Conservation (phyloP, 352 stramenopile species). For the Globisporangium nagaii region DNA sequence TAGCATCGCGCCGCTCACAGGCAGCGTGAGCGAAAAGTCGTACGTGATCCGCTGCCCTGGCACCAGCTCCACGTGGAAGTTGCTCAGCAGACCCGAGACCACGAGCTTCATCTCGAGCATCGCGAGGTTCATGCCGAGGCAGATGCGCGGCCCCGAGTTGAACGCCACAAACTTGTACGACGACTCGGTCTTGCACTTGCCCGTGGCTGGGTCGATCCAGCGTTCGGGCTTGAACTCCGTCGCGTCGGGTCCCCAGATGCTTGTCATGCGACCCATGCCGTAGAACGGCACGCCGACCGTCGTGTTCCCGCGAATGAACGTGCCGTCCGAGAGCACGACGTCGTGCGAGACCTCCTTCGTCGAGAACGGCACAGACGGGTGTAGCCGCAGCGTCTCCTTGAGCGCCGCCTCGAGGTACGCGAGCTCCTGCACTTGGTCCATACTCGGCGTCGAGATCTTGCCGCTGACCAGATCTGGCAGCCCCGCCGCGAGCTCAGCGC, state of each 20-base stretch:
- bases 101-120: conserved; percentile 85
- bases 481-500: conserved; percentile 29
- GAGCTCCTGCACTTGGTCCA: conserved; percentile 16
- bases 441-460: background rate
- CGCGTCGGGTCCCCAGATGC: conserved; percentile 62
- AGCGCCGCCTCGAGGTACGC: conserved; percentile 18
- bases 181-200: conserved; percentile 27
- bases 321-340: conserved; percentile 57
- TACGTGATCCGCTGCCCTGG: conserved; percentile 32
- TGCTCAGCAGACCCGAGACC: conserved; percentile 42
- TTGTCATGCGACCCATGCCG: conserved; percentile 39
- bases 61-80: conserved; percentile 44
- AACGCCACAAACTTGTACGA: conserved; percentile 70
- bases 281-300: conserved; percentile 42
- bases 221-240: conserved; percentile 58
- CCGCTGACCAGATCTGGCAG: conserved; percentile 15
- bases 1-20: conserved; percentile 23
- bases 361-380: conserved; percentile 41
- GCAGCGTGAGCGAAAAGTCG: conserved; percentile 44
- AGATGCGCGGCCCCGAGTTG: conserved; percentile 59
- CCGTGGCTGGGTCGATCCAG: conserved; percentile 41
- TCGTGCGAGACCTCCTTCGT: conserved; percentile 29
- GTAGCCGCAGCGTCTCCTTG: conserved; percentile 48
- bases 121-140: conserved; percentile 68
- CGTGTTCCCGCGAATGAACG: conserved; percentile 30